Evolutionary conservation across 257 asterid genomes (phyloP), one percentile per base, ranked within the genome.

Genomic region (Salvia hispanica): DNA sequence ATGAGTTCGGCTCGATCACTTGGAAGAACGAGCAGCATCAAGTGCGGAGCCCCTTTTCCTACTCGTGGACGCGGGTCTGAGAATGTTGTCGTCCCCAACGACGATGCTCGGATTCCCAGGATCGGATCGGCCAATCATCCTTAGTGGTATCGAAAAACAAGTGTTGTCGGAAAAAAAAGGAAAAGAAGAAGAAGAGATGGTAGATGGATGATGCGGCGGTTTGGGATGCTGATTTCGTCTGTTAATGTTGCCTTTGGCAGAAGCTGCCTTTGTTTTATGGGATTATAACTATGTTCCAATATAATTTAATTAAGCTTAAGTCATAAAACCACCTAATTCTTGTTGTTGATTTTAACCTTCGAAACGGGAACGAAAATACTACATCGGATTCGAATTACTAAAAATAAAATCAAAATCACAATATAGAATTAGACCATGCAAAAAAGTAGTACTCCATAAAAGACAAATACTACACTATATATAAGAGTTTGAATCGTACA

Each of bases 31-130:
- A 58, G 4, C 76, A 76, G 21, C 83, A 85, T 64, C 85, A 70
- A 68, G 96, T 91, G 36, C 82, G 57, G 76, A 91, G 97, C 74
- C 92, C 97, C 3, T 87, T 86, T 25, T 79, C 95, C 9, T 88
- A 77, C 81, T 66, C 88, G 12, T 88, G 96, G 97, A 71, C 77
- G 6, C 72, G 34, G 46, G n/a, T 64, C 3, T 70, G 15, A 34
- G 40, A 39, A 33, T 18, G 53, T 5, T 46, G 2, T 45, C 16
- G 2, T 1, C n/a, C 51, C 16, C 51, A 14, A 18, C 0, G 46
- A 3, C 36, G 13, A 7, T 4, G 16, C 45, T 13, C 15, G 31
- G 31, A 25, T 25, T 42, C 47, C 34, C 31, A 43, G 10, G 61
- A 51, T 34, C 11, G 7, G 51, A 60, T 40, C 53, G 54, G 34